Base-by-base conservation (phyloP, 331 rosid genomes). In the Rosa hybrid region DNA sequence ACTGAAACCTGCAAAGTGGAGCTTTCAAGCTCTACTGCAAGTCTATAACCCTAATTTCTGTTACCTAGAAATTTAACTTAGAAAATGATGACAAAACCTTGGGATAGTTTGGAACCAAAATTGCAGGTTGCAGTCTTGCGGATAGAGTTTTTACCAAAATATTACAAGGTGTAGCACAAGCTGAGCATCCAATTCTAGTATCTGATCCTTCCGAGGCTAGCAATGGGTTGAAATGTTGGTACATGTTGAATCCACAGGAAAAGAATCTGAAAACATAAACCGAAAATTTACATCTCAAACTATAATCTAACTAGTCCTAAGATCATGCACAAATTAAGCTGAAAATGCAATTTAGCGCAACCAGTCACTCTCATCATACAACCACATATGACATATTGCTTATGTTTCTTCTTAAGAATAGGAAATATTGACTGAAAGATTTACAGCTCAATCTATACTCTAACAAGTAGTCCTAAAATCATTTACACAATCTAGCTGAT, bases 131-230 rank as follows among this genome's bases (percentile, higher is more conserved):
- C 72, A 17, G 39, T 34, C 39, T 34, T 34, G 39, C 39, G 39
- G 8, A 67, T 67, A 7, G 45, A 23, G 67, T 5, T 64, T 27
- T 64, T 14, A 6, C 21, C 44, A 30, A 34, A 27, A 21, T 42
- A 27, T 63, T 49, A 41, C 4, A 44, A 45, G 6, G 12, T 20
- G 9, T 20, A 9, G 38, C n/a, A 30, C n/a, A 30, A 77, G 10
- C 13, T 46, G 39, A 64, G 64, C 74, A 77, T 49, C 34, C 72
- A 76, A 18, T 27, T 45, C 60, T 76, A 34, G 42, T 18, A 44
- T 23, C 45, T 8, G 57, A 60, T 10, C 70, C 54, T 71, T 13
- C 76, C 0, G 14, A 4, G 8, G 23, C 76, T 23, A 48, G 69
- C 41, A 42, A 23, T 59, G 48, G 21, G 21, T 54, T 74, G 53